Percentiles rank a stretch among this genome's conserved stretches.
Conservation (phyloP, 352 stramenopile species). For the Phytophthora parvispora region DNA sequence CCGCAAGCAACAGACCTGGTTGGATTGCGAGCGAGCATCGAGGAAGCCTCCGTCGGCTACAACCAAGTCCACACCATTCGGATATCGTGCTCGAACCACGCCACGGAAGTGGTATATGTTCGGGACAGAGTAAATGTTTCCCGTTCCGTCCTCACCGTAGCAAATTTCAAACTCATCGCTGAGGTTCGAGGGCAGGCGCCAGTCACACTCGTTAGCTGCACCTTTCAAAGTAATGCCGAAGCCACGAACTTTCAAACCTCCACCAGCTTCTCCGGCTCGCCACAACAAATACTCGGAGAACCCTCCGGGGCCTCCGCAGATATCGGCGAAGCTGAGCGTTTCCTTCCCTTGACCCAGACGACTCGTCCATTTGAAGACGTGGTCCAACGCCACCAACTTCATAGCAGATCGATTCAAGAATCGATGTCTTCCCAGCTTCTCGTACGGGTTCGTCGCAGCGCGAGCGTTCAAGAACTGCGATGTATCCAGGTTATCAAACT, state of each 20-base stretch:
- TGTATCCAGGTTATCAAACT: conserved; percentile 49
- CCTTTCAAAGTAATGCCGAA: conserved; percentile 76
- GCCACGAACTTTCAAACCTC: conserved; percentile 27
- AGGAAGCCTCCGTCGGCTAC: conserved; percentile 82
- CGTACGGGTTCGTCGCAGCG: conserved; percentile 59
- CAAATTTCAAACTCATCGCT: conserved; percentile 52
- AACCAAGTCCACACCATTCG: conserved; percentile 59
- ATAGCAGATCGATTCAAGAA: conserved; percentile 89
- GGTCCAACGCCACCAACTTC: conserved; percentile 84
- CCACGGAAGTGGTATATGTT: conserved; percentile 73
- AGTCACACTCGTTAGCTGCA: conserved; percentile 60
- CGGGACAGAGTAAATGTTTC: conserved; percentile 64
- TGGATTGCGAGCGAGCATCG: conserved; percentile 64
- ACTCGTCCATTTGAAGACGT: conserved; percentile 64
- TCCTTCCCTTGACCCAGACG: not conserved
- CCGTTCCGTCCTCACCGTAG: conserved; percentile 78
- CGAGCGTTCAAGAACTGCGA: conserved; percentile 53
- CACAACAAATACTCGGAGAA: conserved; percentile 89
- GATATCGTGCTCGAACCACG: conserved; percentile 35
- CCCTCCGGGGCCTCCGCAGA: conserved; percentile 82
- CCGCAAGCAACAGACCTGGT: conserved; percentile 54
- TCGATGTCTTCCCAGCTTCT: conserved; percentile 60
- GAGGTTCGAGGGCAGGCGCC: conserved; percentile 32
- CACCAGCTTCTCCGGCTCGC: conserved; percentile 16
- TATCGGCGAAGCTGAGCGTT: conserved; percentile 72